Evolutionary conservation across 371 early-diverging fungal genomes (phyloP).

Genomic region (Apophysomyces ossiformis): DNA sequence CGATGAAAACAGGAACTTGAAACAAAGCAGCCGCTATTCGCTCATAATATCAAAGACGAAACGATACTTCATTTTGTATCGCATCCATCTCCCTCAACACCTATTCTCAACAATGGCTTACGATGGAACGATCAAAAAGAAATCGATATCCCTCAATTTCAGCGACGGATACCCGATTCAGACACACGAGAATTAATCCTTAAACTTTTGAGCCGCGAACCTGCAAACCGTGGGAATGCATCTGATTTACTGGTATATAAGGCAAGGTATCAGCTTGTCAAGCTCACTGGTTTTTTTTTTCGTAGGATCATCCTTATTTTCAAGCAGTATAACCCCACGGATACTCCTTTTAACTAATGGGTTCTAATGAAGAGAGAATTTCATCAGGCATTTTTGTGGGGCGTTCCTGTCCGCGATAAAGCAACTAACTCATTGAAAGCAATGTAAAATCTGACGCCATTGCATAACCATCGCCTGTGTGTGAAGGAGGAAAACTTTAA

Average conservation of each 20-base stretch:
- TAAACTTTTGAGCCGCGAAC: constrained; percentile 45
- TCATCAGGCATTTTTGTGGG: too few species aligned
- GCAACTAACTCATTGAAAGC: too few species aligned
- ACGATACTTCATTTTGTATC: constrained; percentile 55
- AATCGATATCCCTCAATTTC: constrained; percentile 48
- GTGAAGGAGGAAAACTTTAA: too few species aligned
- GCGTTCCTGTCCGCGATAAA: too few species aligned
- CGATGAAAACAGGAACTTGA: constrained; percentile 39
- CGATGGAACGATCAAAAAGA: constrained; percentile 56
- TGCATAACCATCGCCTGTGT: too few species aligned
- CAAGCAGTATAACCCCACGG: not conserved
- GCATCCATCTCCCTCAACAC: constrained; percentile 54
- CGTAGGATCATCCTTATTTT: constrained; percentile 7
- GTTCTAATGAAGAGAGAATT: not conserved
- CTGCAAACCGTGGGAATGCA: constrained; percentile 44
- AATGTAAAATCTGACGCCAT: too few species aligned
- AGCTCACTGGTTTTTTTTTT: not conserved
- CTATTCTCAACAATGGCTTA: constrained; percentile 49
- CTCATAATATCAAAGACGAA: constrained; percentile 49
- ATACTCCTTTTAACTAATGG: not conserved
- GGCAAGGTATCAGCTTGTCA: not conserved
- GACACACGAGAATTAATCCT: constrained; percentile 41
- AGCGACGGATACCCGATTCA: constrained; percentile 37
- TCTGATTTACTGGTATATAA: constrained; percentile 41
- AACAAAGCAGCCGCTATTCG: constrained; percentile 46